These are phyloP conservation scores for Coemansia sp. DNA, from an alignment of 192 early-diverging fungal species.

Conservation along the genomic window DNA sequence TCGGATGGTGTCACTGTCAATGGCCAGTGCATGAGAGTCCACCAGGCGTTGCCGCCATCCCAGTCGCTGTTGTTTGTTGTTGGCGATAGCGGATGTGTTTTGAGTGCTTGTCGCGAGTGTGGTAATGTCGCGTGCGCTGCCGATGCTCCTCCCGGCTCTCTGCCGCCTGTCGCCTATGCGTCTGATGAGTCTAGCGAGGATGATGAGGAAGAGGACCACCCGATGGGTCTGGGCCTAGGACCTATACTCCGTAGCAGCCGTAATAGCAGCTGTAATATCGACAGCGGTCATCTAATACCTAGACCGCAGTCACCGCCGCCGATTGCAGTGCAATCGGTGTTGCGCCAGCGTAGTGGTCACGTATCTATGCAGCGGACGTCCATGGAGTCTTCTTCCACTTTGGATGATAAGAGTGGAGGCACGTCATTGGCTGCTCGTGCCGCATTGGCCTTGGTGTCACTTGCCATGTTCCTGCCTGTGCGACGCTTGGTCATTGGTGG, in stretches of 20 bases:
- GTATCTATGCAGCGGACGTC: conserved; percentile 1
- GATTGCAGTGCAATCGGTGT: background rate
- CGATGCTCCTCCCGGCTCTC: background rate
- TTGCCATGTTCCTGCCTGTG: conserved; percentile 46
- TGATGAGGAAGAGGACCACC: background rate
- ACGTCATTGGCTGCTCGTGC: background rate
- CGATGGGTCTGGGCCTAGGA: background rate
- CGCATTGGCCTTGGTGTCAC: background rate
- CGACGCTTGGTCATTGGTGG: conserved; percentile 39
- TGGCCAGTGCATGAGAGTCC: conserved; percentile 45
- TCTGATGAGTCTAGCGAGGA: conserved; percentile 20
- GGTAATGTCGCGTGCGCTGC: conserved; percentile 20
- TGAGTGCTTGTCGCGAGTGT: conserved; percentile 28
- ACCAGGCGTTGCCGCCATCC: conserved; percentile 9
- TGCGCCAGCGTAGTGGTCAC: conserved; percentile 5
- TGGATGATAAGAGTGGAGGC: background rate
- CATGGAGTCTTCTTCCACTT: background rate
- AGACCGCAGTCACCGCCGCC: conserved; percentile 2
- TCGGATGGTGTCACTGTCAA: conserved; percentile 7
- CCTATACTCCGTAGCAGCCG: background rate
- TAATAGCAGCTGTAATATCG: background rate
- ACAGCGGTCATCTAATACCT: background rate
- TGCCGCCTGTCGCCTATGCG: conserved; percentile 12
- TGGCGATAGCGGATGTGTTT: conserved; percentile 12
- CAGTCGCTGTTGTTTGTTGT: conserved; percentile 35